Conservation (phyloP, 179 eudicot genomes). For the Heliamphora pulchella region DNA sequence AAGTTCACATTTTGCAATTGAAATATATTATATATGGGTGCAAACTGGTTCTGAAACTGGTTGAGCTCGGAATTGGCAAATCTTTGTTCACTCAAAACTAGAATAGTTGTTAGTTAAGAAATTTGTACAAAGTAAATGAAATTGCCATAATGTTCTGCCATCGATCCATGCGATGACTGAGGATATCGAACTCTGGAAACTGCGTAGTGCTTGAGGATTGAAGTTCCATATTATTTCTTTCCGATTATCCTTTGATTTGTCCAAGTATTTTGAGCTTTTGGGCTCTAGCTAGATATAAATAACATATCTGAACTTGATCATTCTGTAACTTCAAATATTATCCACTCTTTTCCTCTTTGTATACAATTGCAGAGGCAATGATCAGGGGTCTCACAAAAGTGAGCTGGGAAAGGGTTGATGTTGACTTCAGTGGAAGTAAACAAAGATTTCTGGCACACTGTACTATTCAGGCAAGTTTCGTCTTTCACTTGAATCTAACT, state of each 20-base stretch:
- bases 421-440: constrained; percentile 61
- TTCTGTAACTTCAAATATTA: neutral
- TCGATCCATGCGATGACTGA: neutral
- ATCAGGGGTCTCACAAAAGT: constrained; percentile 45
- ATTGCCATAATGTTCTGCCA: neutral
- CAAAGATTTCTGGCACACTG: constrained; percentile 72
- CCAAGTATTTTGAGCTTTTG: neutral
- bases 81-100: neutral
- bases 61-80: neutral
- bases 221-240: neutral
- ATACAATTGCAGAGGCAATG: constrained; percentile 51
- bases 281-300: neutral
- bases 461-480: constrained; percentile 67
- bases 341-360: neutral
- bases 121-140: neutral
- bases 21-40: neutral
- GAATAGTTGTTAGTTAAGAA: neutral
- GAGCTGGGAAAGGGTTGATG: constrained; percentile 88
- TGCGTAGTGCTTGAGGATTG: neutral
- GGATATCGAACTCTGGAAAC: neutral
- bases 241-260: neutral
- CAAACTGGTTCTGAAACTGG: neutral
- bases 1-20: neutral
- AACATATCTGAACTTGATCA: neutral
- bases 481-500: neutral